Evolutionary conservation across 176 grass and related monocot genomes (phyloP), one percentile per base, ranked within the genome.

Genomic region (Zea luxurians): DNA sequence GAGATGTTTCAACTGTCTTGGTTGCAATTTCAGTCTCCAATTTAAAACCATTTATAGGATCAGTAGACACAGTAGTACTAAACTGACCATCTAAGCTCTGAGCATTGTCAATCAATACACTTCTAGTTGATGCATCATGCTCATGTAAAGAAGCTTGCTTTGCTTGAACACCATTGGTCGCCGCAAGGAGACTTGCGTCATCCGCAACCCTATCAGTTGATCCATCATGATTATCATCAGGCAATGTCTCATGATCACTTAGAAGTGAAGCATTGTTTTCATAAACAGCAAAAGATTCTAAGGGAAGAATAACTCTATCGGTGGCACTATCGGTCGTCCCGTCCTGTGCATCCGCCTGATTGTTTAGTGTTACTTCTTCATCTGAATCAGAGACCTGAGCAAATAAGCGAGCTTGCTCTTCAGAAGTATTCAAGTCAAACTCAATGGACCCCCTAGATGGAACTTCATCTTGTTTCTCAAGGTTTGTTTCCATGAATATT

Each of bases 281-380:
- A 81, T 40, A 68, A 65, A 18, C 61, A 61, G 13, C 67, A 78
- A 43, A 41, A 61, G 6, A 48, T 55, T 86, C 79, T 42, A 61
- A 59, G 73, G 48, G 77, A 80, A 66, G 18, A 71, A 68, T 27
- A 73, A 52, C 64, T 86, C 80, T 66, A 82, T 78, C 49, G 46
- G 20, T 47, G 41, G 70, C 12, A 40, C 16, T 70, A 61, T 60
- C 64, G 35, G 11, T 42, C 20, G 17, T 43, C 9, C 73, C 69
- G n/a, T 37, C 63, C 41, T 55, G 15, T 40, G 6, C 42, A 66
- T 79, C 40, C 5, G 6, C 79, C 35, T 37, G 1, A 16, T 40
- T 74, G 21, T 72, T 62, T 7, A 80, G 44, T 11, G 18, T 46
- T 27, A 66, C 17, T 66, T 71, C 64, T 50, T 62, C 65, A 66